Percentiles rank a stretch among this genome's conserved stretches.
Evolutionary conservation across 1,284 basidiomycete genomes (phyloP).

Genomic region (Cryptococcus sp.): DNA sequence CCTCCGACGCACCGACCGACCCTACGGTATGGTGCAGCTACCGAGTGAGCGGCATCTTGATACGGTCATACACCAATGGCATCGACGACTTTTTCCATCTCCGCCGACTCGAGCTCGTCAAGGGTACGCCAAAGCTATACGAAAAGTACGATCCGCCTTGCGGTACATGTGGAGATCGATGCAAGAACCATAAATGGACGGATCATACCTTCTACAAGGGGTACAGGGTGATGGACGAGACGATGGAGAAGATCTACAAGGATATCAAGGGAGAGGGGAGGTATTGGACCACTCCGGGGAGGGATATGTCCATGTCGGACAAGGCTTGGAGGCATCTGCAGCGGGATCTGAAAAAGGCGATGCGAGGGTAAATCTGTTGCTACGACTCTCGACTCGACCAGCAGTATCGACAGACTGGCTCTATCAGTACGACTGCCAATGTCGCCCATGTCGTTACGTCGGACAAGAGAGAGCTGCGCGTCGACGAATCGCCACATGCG

Average conservation of each 20-base stretch:
- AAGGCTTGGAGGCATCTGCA: constrained; percentile 4
- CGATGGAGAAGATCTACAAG: constrained; percentile 1
- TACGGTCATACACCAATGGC: constrained; percentile 11
- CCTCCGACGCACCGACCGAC: not conserved
- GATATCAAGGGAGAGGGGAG: not conserved
- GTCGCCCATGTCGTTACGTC: too few relatives aligned
- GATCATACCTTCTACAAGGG: constrained; percentile 6
- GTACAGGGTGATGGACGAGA: not conserved
- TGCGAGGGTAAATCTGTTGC: too few relatives aligned
- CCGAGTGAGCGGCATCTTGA: constrained; percentile 13
- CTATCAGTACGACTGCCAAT: too few relatives aligned
- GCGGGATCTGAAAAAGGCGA: not conserved
- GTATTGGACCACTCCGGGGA: constrained; percentile 2
- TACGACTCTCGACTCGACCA: too few relatives aligned
- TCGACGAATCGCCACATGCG: too few relatives aligned
- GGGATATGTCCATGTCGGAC: constrained; percentile 2
- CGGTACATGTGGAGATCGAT: not conserved
- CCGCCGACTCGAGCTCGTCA: constrained; percentile 11
- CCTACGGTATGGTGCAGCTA: constrained; percentile 8
- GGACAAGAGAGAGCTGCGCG: too few relatives aligned
- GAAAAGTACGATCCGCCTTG: not conserved
- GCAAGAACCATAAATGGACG: constrained; percentile 5
- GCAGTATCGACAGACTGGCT: too few relatives aligned
- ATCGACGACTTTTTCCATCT: constrained; percentile 12
- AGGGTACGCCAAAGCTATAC: constrained; percentile 9